Conservation (phyloP, 108 stramenopile species). For the Cyclotella choctawhatcheeana region DNA sequence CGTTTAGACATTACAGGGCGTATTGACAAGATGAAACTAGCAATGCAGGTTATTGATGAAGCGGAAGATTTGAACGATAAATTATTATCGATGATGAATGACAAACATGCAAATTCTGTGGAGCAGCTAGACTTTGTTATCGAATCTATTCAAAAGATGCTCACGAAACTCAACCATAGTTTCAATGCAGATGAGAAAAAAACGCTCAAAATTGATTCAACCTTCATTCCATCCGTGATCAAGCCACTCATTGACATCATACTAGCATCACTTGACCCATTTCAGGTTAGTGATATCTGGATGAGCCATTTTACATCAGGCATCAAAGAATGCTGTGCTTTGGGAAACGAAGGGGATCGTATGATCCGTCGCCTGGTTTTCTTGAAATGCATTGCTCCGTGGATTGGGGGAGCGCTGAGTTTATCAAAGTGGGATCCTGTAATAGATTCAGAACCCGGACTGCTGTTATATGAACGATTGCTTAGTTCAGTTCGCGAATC, state of each 20-base stretch:
- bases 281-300: conserved; percentile 34
- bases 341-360: no score
- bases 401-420: conserved; percentile 57
- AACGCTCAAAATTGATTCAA: conserved; percentile 64
- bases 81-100: conserved; percentile 12
- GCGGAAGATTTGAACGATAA: conserved; percentile 47
- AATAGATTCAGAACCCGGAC: conserved; percentile 47
- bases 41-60: conserved; percentile 50
- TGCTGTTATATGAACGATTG: conserved; percentile 68
- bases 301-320: conserved; percentile 41
- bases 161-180: conserved; percentile 26
- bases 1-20: conserved; percentile 36
- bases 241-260: conserved; percentile 56
- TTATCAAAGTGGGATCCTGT: conserved; percentile 79
- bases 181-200: conserved; percentile 61
- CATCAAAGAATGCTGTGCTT: conserved; percentile 24
- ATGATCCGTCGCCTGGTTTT: conserved; percentile 55
- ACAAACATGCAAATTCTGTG: background rate
- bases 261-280: conserved; percentile 61
- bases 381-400: conserved; percentile 59
- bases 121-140: conserved; percentile 32
- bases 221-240: conserved; percentile 70
- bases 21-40: conserved; percentile 56
- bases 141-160: conserved; percentile 19
- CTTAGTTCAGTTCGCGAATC: conserved; percentile 19